phyloP scores from a whole-genome alignment of 2,329 filamentous ascomycete genomes.

The Emydomyces testavorans region DNA sequence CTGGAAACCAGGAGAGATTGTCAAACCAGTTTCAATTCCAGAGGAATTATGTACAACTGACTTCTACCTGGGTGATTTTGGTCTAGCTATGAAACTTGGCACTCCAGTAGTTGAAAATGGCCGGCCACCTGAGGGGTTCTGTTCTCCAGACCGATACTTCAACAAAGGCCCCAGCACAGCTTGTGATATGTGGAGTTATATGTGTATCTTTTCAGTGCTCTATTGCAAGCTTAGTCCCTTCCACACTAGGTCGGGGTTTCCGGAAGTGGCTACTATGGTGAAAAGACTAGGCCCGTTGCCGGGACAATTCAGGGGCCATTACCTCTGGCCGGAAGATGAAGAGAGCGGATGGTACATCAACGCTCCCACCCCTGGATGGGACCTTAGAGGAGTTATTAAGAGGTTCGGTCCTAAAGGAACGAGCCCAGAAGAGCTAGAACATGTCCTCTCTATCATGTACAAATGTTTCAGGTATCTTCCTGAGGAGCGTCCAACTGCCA shows the following conservation, averaged over 20 bases:
- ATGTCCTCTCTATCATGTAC: conserved; percentile 2
- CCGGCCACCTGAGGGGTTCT: conserved; percentile 8
- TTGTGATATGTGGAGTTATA: conserved; percentile 17
- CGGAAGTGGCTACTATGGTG: background rate
- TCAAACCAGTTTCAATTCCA: conserved; percentile 6
- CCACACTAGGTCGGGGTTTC: background rate
- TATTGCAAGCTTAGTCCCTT: conserved; percentile 6
- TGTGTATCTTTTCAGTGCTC: conserved; percentile 12
- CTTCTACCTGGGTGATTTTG: conserved; percentile 15
- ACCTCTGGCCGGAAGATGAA: background rate
- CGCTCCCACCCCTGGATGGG: background rate
- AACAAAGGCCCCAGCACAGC: conserved; percentile 9
- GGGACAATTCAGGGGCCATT: background rate
- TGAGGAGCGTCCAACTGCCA: conserved; percentile 7
- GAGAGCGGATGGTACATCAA: background rate
- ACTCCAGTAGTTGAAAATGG: background rate
- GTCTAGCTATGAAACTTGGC: conserved; percentile 9
- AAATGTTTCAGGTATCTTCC: background rate
- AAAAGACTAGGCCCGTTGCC: background rate
- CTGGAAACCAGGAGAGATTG: conserved; percentile 10
- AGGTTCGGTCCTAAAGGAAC: background rate
- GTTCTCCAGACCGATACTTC: conserved; percentile 12
- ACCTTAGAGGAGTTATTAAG: background rate
- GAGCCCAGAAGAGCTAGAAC: background rate
- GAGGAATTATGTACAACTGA: conserved; percentile 3